Evolutionary conservation across 2,329 filamentous ascomycete genomes (phyloP).

Genomic region (Annulohypoxylon truncatum): DNA sequence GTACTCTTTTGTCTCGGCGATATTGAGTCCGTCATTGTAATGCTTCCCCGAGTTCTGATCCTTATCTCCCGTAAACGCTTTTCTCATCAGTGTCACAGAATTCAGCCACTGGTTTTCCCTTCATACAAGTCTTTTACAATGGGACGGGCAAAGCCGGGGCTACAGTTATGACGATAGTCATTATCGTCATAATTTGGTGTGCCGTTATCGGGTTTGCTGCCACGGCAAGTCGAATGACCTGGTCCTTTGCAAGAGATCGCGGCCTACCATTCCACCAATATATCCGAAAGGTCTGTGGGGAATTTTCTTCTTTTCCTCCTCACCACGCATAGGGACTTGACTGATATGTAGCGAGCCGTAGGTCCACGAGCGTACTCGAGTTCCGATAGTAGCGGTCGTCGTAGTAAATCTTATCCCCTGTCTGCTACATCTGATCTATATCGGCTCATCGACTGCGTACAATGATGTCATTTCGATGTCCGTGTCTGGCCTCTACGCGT

Average conservation of each 20-base stretch:
- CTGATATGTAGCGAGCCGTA: neutral
- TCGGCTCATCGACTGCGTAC: constrained; percentile 28
- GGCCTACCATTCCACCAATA: constrained; percentile 30
- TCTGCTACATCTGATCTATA: constrained; percentile 31
- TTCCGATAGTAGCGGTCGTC: constrained; percentile 26
- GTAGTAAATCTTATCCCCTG: constrained; percentile 26
- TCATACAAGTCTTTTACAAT: constrained; percentile 34
- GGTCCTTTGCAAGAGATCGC: constrained; percentile 39
- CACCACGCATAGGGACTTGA: neutral
- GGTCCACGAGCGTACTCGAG: constrained; percentile 26
- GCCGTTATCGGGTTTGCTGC: constrained; percentile 33
- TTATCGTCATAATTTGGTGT: constrained; percentile 32
- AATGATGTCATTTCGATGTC: constrained; percentile 25
- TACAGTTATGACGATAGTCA: constrained; percentile 33
- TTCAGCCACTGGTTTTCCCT: constrained; percentile 34
- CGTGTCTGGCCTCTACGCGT: constrained; percentile 55
- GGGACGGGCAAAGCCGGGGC: constrained; percentile 29
- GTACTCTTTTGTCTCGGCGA: constrained; percentile 37
- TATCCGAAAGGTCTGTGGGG: constrained; percentile 31
- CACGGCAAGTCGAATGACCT: constrained; percentile 32
- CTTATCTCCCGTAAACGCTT: neutral
- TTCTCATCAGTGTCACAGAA: constrained; percentile 28
- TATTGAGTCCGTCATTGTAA: constrained; percentile 39
- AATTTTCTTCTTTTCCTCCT: neutral
- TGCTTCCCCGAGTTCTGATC: neutral